phyloP scores from a whole-genome alignment of 345 rosid species.

The Raphanus raphanistrum region DNA sequence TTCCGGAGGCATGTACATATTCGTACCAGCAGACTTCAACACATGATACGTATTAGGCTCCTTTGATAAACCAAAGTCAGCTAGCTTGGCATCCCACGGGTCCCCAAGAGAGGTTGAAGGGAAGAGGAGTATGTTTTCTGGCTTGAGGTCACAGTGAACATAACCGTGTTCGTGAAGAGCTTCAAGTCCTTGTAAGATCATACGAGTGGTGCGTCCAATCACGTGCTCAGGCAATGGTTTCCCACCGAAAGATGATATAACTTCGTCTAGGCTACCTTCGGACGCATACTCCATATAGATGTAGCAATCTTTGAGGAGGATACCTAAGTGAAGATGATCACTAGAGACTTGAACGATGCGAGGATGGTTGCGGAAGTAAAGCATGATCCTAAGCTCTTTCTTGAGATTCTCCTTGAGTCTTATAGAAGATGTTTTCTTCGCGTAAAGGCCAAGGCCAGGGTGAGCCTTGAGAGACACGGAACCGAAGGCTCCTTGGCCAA shows the following conservation, averaged over 20 bases:
- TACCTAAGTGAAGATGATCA: neutral
- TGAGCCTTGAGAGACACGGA: neutral
- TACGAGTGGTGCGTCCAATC: neutral
- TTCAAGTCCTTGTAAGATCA: slow-evolving; percentile 27
- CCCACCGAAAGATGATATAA: neutral
- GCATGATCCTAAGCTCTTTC: slow-evolving; percentile 21
- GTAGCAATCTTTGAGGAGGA: slow-evolving; percentile 9
- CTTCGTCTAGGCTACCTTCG: neutral
- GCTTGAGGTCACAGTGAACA: slow-evolving; percentile 23
- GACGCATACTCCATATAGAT: slow-evolving; percentile 20
- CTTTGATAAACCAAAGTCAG: slow-evolving; percentile 19
- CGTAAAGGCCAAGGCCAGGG: neutral
- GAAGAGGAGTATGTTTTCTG: neutral
- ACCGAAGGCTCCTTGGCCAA: neutral
- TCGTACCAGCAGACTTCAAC: neutral
- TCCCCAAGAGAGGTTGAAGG: neutral
- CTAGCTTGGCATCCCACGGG: slow-evolving; percentile 19
- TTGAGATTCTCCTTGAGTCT: neutral
- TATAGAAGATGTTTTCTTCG: neutral
- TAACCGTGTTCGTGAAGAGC: neutral
- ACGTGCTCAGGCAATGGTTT: neutral
- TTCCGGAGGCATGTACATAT: neutral
- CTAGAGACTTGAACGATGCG: neutral
- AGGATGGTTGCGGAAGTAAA: neutral
- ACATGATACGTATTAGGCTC: neutral